A percentile compares a stretch with the other conserved stretches of the same genome.
Evolutionary conservation across 228 moss, liverwort and hornwort species (phyloP).

Genomic region (Sphagnum magellanicum): DNA sequence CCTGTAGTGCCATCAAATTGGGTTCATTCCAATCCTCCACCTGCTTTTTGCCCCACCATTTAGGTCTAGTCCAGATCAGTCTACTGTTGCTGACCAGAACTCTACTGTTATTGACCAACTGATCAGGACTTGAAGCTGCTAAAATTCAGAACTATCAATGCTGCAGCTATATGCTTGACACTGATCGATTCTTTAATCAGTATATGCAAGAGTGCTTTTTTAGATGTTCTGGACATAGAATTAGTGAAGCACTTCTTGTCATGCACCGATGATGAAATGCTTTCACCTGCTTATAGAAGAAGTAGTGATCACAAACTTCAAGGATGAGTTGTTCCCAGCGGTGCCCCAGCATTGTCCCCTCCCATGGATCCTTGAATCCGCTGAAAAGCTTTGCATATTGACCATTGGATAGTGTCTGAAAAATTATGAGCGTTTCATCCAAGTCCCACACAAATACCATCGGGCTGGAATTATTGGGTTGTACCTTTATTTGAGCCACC

Average conservation of each 20-base stretch:
- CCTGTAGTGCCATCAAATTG: constrained; percentile 32
- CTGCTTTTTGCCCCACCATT: constrained; percentile 10
- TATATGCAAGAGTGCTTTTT: no score
- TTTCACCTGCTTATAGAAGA: constrained; percentile 34
- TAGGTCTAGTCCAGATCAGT: no score
- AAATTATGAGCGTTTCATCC: constrained; percentile 65
- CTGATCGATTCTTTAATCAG: no score
- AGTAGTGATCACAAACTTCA: constrained; percentile 55
- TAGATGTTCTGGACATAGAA: no score
- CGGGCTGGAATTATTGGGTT: not conserved
- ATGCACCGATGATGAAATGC: not conserved
- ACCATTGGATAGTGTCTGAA: constrained; percentile 51
- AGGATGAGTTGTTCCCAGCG: constrained; percentile 63
- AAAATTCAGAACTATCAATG: no score
- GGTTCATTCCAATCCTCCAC: constrained; percentile 46
- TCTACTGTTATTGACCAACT: no score
- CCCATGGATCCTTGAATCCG: constrained; percentile 33
- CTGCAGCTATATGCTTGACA: no score
- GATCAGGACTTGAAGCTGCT: no score
- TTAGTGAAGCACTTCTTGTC: not conserved
- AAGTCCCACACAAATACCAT: constrained; percentile 57
- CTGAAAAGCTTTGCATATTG: constrained; percentile 48
- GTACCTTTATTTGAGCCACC: no score
- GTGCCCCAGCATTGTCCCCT: constrained; percentile 32
- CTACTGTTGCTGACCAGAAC: no score